These are phyloP conservation scores for Corylus avellana DNA, from an alignment of 306 rosid genomes.

Conservation along the genomic window DNA sequence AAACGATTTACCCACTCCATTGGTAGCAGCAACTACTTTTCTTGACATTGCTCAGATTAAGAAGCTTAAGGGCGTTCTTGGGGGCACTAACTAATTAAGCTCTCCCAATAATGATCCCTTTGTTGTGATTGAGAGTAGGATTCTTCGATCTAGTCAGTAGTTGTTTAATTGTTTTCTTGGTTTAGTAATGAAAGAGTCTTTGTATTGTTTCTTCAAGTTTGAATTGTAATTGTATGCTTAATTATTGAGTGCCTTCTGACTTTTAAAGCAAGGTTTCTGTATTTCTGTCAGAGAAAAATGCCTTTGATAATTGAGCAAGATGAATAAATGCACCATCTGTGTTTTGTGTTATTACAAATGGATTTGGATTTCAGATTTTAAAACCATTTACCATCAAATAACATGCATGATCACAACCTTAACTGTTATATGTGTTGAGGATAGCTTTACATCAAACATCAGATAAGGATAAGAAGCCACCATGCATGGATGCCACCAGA, in stretches of 20 bases:
- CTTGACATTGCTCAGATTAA: slow-evolving; percentile 53
- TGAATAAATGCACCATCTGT: slow-evolving; percentile 1
- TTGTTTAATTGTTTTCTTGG: background rate
- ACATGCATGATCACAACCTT: too few relatives aligned
- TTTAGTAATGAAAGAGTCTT: background rate
- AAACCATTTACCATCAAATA: too few relatives aligned
- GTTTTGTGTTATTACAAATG: background rate
- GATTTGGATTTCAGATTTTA: too few relatives aligned
- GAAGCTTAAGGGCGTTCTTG: slow-evolving; percentile 91
- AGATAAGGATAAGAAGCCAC: too few relatives aligned
- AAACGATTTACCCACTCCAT: slow-evolving; percentile 61
- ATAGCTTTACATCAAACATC: too few relatives aligned
- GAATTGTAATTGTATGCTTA: background rate
- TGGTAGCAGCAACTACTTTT: slow-evolving; percentile 57
- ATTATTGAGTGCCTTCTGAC: background rate
- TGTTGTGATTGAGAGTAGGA: background rate
- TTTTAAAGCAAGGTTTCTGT: background rate
- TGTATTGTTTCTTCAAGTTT: slow-evolving; percentile 11
- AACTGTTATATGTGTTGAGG: too few relatives aligned
- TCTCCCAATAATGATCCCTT: background rate
- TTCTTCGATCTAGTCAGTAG: background rate
- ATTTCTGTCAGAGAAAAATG: background rate
- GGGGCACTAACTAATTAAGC: slow-evolving; percentile 58
- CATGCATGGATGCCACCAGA: too few relatives aligned
- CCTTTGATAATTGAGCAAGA: background rate